Evolutionary conservation across 1,284 basidiomycete genomes (phyloP).

Genomic region (Earliella scabrosa): DNA sequence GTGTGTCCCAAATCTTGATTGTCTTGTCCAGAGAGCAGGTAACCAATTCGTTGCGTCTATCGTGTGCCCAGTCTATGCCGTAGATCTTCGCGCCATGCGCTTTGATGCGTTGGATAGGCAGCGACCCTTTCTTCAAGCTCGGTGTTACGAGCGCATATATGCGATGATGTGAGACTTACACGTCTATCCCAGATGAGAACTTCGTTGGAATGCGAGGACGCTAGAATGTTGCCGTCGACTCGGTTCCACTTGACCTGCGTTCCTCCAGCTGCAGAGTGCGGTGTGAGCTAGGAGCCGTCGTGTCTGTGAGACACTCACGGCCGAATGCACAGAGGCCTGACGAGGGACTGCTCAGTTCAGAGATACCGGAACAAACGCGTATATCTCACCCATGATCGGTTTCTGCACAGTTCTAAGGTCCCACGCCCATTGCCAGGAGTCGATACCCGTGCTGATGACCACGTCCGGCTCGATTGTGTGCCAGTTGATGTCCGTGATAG

Average conservation of each 20-base stretch:
- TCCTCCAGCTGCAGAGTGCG: constrained; percentile 60
- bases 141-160: not conserved
- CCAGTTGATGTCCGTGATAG: constrained; percentile 98
- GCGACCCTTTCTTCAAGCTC: constrained; percentile 78
- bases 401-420: constrained; percentile 70
- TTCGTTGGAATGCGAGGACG: constrained; percentile 84
- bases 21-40: constrained; percentile 94
- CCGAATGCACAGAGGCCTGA: constrained; percentile 77
- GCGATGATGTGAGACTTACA: constrained; percentile 42
- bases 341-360: not conserved
- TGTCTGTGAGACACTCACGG: constrained; percentile 43
- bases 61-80: constrained; percentile 93
- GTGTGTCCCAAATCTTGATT: constrained; percentile 84
- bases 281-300: not conserved
- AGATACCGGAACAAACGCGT: not conserved
- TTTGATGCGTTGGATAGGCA: constrained; percentile 76
- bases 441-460: constrained; percentile 79
- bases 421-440: constrained; percentile 89
- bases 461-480: constrained; percentile 82
- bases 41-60: constrained; percentile 74
- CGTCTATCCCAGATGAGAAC: constrained; percentile 89
- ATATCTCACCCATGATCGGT: constrained; percentile 63
- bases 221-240: constrained; percentile 82
- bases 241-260: constrained; percentile 98
- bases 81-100: constrained; percentile 92